A percentile compares a stretch with the other conserved stretches of the same genome.
Conservation (phyloP, 768 basidiomycete species). For the Collybia nuda region DNA sequence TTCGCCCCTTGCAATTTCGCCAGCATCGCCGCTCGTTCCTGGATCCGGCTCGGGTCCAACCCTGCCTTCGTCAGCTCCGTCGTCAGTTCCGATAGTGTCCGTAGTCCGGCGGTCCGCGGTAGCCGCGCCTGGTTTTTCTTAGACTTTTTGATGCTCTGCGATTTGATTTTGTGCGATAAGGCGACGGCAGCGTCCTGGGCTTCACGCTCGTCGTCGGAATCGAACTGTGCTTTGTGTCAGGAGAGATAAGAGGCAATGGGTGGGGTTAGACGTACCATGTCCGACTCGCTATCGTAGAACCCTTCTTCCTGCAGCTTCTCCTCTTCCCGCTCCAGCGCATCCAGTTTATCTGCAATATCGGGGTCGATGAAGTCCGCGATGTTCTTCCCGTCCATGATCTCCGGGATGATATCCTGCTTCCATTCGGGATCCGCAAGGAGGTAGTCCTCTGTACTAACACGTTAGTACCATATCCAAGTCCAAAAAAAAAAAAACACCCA, state of each 20-base stretch:
- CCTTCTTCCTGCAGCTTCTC: constrained; percentile 92
- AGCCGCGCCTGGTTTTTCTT: constrained; percentile 82
- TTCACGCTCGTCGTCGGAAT: constrained; percentile 81
- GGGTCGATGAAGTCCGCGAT: constrained; percentile 98
- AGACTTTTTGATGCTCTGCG: constrained; percentile 81
- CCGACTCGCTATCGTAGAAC: constrained; percentile 89
- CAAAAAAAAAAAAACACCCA: constrained; percentile 41
- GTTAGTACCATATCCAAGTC: constrained; percentile 1
- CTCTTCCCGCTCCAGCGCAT: constrained; percentile 96
- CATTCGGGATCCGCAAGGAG: constrained; percentile 86
- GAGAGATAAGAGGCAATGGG: background rate
- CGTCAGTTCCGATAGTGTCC: constrained; percentile 74
- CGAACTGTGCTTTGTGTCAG: constrained; percentile 36
- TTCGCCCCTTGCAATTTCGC: constrained; percentile 73
- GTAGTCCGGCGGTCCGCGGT: constrained; percentile 74
- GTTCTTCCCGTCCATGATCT: constrained; percentile 98
- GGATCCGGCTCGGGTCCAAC: constrained; percentile 81
- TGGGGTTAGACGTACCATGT: constrained; percentile 56
- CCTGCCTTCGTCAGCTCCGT: constrained; percentile 84
- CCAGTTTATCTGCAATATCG: constrained; percentile 95
- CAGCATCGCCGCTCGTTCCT: constrained; percentile 84
- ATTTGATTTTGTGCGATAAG: constrained; percentile 65
- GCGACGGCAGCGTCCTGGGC: constrained; percentile 58
- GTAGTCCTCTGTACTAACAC: constrained; percentile 73
- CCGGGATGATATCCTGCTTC: constrained; percentile 98